Evolutionary conservation across 2,329 filamentous ascomycete genomes (phyloP).

Genomic region (Cladophialophora chaetospira): DNA sequence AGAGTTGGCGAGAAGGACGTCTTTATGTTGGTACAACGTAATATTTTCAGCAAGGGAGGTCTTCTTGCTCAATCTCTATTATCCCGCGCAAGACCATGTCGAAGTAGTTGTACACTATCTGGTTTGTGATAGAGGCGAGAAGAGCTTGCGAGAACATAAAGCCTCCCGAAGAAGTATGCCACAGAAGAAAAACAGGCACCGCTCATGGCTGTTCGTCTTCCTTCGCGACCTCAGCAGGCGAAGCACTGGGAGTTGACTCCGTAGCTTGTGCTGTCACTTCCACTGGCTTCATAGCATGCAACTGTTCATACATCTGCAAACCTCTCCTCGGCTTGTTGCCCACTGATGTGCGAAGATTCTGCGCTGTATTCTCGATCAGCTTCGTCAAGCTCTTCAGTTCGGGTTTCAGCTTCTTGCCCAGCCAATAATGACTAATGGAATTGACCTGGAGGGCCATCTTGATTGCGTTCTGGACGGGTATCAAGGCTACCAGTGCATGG

Average conservation of each 20-base stretch:
- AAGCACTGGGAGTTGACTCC: neutral
- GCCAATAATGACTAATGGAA: conserved; percentile 33
- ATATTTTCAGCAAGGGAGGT: too few species aligned
- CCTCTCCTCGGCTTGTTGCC: conserved; percentile 38
- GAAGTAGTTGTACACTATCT: too few species aligned
- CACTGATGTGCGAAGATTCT: conserved; percentile 35
- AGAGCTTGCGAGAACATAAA: neutral
- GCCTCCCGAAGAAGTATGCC: neutral
- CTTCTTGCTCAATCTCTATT: too few species aligned
- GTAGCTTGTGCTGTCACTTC: neutral
- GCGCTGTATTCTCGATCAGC: conserved; percentile 58
- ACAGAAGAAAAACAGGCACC: neutral
- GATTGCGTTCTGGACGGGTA: conserved; percentile 47
- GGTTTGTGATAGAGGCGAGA: too few species aligned
- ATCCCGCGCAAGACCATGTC: too few species aligned
- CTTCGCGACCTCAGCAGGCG: neutral
- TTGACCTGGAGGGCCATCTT: conserved; percentile 39
- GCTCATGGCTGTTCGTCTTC: neutral
- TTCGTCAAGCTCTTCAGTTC: conserved; percentile 34
- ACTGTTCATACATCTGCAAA: conserved; percentile 25
- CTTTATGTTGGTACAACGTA: too few species aligned
- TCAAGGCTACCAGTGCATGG: conserved; percentile 35
- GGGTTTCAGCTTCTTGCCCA: conserved; percentile 33
- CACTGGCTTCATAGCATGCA: conserved; percentile 2
- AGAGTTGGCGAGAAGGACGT: too few species aligned